These are phyloP conservation scores for Sporisorium iseilematis-ciliati DNA, from an alignment of 1,284 basidiomycete species.

Conservation along the genomic window DNA sequence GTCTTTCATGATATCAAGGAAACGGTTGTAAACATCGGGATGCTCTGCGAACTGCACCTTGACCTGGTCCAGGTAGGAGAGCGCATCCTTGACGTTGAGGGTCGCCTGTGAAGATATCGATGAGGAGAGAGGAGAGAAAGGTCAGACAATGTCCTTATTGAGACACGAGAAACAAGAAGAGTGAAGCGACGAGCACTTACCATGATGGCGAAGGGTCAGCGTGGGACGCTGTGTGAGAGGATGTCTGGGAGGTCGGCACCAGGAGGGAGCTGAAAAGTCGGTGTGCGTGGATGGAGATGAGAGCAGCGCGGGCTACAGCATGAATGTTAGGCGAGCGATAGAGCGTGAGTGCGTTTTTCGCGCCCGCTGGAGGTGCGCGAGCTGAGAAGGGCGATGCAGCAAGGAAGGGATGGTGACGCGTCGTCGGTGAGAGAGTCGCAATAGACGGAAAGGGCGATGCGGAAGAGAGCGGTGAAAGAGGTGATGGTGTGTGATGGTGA, in stretches of 20 bases:
- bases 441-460: neutral
- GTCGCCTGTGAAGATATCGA: constrained; percentile 58
- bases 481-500: constrained; percentile 5
- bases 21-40: constrained; percentile 96
- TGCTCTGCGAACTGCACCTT: constrained; percentile 87
- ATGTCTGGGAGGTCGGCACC: neutral
- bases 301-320: constrained; percentile 6
- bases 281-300: neutral
- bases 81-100: constrained; percentile 81
- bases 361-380: neutral
- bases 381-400: neutral
- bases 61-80: constrained; percentile 95
- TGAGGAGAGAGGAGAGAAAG: neutral
- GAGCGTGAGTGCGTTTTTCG: neutral
- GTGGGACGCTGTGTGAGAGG: constrained; percentile 15
- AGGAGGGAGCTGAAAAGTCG: neutral
- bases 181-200: constrained; percentile 12
- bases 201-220: constrained; percentile 37
- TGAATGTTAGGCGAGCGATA: neutral
- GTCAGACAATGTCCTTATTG: neutral
- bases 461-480: neutral
- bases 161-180: too few relatives aligned
- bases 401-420: constrained; percentile 3
- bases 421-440: neutral
- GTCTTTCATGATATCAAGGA: constrained; percentile 99